These are phyloP conservation scores for Phialocephala sp. DNA, from an alignment of 2,329 filamentous ascomycete species.

Conservation along the genomic window DNA sequence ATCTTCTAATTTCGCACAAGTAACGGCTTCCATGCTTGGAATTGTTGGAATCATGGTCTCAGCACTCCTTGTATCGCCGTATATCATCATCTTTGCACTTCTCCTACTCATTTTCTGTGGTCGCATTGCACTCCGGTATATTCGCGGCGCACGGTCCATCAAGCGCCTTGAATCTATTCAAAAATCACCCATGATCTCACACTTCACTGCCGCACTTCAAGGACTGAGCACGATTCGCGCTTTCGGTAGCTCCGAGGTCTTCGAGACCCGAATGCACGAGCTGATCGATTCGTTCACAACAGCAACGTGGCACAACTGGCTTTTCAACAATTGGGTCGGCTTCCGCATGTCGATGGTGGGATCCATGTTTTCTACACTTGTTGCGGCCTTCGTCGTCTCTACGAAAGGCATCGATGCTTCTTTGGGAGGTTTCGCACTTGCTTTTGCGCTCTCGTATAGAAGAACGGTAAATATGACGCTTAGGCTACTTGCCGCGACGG, in stretches of 20 bases:
- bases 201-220: constrained; percentile 70
- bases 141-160: constrained; percentile 70
- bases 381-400: constrained; percentile 66
- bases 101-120: constrained; percentile 54
- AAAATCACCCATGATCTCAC: constrained; percentile 76
- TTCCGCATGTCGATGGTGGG: constrained; percentile 74
- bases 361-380: constrained; percentile 68
- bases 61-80: constrained; percentile 69
- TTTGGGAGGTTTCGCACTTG: constrained; percentile 75
- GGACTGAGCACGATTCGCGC: constrained; percentile 79
- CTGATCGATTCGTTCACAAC: constrained; percentile 70
- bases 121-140: constrained; percentile 51
- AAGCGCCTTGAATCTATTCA: constrained; percentile 77
- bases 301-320: constrained; percentile 66
- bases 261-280: constrained; percentile 69
- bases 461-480: constrained; percentile 67
- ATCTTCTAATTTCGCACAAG: constrained; percentile 65
- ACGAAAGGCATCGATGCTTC: constrained; percentile 67
- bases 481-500: constrained; percentile 68
- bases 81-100: constrained; percentile 66
- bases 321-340: constrained; percentile 67
- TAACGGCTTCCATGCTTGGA: constrained; percentile 60
- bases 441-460: constrained; percentile 73
- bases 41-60: constrained; percentile 71
- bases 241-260: constrained; percentile 69